These are phyloP conservation scores for Fonsecaea monophora DNA, from an alignment of 2,329 filamentous ascomycete genomes.

Conservation along the genomic window DNA sequence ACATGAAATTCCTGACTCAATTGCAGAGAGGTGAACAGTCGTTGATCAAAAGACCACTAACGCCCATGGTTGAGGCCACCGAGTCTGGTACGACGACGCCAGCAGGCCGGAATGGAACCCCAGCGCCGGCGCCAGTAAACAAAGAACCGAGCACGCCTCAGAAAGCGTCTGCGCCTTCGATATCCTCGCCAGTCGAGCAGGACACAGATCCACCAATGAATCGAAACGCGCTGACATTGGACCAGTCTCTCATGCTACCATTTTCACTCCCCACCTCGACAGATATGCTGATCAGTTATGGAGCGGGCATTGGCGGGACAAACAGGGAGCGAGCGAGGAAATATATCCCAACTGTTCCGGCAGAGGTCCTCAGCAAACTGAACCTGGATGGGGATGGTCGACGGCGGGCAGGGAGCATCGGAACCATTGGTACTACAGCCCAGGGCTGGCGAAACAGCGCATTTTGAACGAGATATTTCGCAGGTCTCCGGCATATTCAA, in stretches of 20 bases:
- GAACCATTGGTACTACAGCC: conserved; percentile 32
- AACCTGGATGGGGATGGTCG: conserved; percentile 36
- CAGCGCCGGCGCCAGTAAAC: conserved; percentile 15
- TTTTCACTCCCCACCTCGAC: conserved; percentile 95
- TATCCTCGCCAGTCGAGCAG: conserved; percentile 31
- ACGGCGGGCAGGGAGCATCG: conserved; percentile 29
- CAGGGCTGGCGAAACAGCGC: conserved; percentile 31
- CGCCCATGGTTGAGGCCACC: conserved; percentile 55
- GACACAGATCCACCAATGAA: conserved; percentile 40
- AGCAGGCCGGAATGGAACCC: conserved; percentile 24
- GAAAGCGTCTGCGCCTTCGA: conserved; percentile 22
- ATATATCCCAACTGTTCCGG: conserved; percentile 93
- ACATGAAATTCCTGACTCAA: conserved; percentile 81
- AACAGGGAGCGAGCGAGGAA: conserved; percentile 91
- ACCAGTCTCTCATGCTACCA: conserved; percentile 89
- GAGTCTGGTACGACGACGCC: conserved; percentile 37
- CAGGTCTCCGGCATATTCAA: background rate
- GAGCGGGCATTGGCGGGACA: conserved; percentile 89
- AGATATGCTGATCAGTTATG: conserved; percentile 95
- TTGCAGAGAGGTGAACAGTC: conserved; percentile 75
- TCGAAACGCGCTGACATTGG: conserved; percentile 68
- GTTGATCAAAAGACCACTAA: conserved; percentile 51
- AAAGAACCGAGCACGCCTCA: conserved; percentile 34
- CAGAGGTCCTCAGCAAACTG: conserved; percentile 88
- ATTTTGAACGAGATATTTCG: conserved; percentile 16